Conservation (phyloP, 1,284 basidiomycete genomes). For the Irpex sp. region DNA sequence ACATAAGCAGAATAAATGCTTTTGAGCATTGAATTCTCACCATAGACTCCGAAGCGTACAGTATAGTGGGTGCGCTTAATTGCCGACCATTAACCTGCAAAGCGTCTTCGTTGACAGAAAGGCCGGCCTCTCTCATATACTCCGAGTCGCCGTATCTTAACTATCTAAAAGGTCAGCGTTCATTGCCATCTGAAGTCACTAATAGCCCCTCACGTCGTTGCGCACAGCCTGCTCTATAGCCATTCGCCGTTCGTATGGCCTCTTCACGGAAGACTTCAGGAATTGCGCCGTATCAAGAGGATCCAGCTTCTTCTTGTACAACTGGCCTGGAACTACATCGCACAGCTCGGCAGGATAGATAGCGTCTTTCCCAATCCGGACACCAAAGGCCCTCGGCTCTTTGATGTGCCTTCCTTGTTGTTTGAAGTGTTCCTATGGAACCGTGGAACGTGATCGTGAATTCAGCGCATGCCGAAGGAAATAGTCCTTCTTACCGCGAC, state of each 20-base stretch:
- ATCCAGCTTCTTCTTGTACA: constrained; percentile 43
- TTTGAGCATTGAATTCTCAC: neutral
- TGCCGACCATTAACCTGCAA: constrained; percentile 23
- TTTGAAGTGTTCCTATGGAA: constrained; percentile 33
- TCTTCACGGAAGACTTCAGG: constrained; percentile 39
- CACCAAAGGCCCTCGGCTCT: constrained; percentile 36
- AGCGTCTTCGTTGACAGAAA: constrained; percentile 22
- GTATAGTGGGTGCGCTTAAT: constrained; percentile 27
- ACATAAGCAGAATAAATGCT: neutral
- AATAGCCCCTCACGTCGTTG: constrained; percentile 18
- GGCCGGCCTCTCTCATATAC: constrained; percentile 30
- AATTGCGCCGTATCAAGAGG: constrained; percentile 34
- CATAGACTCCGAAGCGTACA: constrained; percentile 16
- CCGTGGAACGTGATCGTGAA: too few species aligned
- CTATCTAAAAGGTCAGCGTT: constrained; percentile 6
- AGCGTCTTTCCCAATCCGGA: constrained; percentile 27
- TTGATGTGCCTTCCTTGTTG: constrained; percentile 28
- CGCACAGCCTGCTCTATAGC: constrained; percentile 33
- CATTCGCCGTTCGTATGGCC: constrained; percentile 33
- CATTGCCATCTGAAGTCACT: neutral
- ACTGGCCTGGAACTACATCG: constrained; percentile 39
- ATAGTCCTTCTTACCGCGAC: constrained; percentile 25
- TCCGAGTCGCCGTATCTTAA: constrained; percentile 31
- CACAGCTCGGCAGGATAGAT: constrained; percentile 50
- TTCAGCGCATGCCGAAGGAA: neutral